These are phyloP conservation scores for Amauroascus verrucosus DNA, from an alignment of 2,329 filamentous ascomycete species.

Conservation along the genomic window DNA sequence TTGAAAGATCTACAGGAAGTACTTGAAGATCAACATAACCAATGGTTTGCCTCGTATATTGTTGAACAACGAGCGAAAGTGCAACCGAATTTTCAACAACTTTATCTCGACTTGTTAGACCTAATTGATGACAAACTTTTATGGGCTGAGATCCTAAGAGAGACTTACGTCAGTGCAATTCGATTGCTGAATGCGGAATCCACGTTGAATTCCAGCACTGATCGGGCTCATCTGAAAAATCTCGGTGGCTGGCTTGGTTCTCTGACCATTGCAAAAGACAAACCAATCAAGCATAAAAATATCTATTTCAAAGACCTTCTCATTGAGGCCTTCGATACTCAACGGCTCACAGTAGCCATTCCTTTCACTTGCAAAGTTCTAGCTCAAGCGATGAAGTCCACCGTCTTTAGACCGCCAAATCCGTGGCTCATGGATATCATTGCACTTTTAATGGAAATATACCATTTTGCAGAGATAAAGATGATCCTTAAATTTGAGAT, in stretches of 20 bases:
- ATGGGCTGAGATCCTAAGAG: conserved; percentile 81
- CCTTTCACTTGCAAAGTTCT: conserved; percentile 97
- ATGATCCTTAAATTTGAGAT: conserved; percentile 98
- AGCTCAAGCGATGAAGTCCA: conserved; percentile 70
- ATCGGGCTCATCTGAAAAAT: conserved; percentile 84
- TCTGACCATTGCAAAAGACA: conserved; percentile 82
- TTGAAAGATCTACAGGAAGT: conserved; percentile 69
- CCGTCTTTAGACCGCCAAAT: conserved; percentile 86
- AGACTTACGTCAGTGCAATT: conserved; percentile 80
- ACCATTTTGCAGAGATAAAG: conserved; percentile 85
- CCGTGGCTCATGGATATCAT: conserved; percentile 98
- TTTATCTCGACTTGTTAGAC: conserved; percentile 83
- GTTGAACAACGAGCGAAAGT: conserved; percentile 95
- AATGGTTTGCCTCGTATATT: conserved; percentile 93
- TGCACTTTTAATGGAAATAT: conserved; percentile 79
- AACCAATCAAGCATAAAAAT: conserved; percentile 91
- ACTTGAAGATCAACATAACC: conserved; percentile 70
- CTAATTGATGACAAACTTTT: conserved; percentile 68
- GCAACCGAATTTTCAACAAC: conserved; percentile 89
- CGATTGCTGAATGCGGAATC: conserved; percentile 83
- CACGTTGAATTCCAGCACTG: conserved; percentile 72
- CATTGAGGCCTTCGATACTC: conserved; percentile 85
- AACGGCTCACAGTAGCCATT: conserved; percentile 82
- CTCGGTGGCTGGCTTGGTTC: conserved; percentile 88
- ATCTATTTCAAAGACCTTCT: conserved; percentile 95